A percentile compares a stretch with the other conserved stretches of the same genome.
Evolutionary conservation across 352 stramenopile genomes (phyloP).

Genomic region (Phytophthora citricola): DNA sequence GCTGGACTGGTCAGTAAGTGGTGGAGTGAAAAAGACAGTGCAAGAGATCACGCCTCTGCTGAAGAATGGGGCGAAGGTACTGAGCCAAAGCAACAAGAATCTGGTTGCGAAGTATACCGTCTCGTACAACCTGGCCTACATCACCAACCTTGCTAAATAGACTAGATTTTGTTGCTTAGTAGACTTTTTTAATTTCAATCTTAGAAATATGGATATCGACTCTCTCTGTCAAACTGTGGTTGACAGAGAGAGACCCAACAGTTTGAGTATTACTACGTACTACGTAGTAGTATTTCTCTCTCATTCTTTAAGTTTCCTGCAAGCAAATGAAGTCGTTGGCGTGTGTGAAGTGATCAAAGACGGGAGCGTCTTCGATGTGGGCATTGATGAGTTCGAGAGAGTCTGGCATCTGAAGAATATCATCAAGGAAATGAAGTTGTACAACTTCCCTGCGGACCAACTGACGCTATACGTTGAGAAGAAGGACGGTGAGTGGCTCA

Average conservation of each 20-base stretch:
- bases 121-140: neutral
- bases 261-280: no score
- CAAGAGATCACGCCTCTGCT: neutral
- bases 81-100: neutral
- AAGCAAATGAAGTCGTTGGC: no score
- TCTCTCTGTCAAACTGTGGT: no score
- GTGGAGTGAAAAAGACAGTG: neutral
- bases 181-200: no score
- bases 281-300: no score
- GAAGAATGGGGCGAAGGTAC: neutral
- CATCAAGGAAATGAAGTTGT: no score
- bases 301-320: no score
- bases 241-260: no score
- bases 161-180: no score
- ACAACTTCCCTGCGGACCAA: neutral
- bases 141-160: neutral
- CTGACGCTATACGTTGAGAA: constrained; percentile 4
- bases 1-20: neutral
- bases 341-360: neutral
- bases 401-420: neutral
- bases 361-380: neutral
- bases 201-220: no score
- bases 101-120: neutral
- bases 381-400: neutral
- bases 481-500: neutral